These are phyloP conservation scores for Chaetomium tenue DNA, from an alignment of 495 filamentous ascomycete genomes.

Conservation along the genomic window DNA sequence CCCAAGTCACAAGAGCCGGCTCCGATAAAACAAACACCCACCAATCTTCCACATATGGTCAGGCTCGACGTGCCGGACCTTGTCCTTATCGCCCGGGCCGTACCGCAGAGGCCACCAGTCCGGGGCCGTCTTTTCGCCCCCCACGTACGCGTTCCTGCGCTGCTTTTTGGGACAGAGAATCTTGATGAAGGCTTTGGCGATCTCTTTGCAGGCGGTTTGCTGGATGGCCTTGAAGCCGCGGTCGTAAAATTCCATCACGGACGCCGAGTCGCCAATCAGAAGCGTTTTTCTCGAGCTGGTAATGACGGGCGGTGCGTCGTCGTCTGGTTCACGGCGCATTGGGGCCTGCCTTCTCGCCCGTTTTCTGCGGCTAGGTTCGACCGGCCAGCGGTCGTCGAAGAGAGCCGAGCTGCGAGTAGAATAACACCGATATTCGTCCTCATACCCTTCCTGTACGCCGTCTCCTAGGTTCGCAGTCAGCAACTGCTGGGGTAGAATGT, in stretches of 20 bases:
- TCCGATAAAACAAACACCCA: slow-evolving; percentile 33
- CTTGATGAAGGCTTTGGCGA: slow-evolving; percentile 80
- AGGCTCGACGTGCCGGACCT: slow-evolving; percentile 71
- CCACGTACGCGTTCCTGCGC: slow-evolving; percentile 76
- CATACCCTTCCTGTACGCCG: not conserved
- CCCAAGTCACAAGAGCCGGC: not conserved
- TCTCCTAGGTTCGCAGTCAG: slow-evolving; percentile 5
- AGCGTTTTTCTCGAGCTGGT: slow-evolving; percentile 39
- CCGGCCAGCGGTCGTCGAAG: not conserved
- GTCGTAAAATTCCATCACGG: slow-evolving; percentile 62
- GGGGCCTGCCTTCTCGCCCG: slow-evolving; percentile 33
- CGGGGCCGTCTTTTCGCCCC: slow-evolving; percentile 63
- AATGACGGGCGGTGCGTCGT: slow-evolving; percentile 30
- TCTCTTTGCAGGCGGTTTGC: slow-evolving; percentile 68
- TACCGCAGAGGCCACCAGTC: slow-evolving; percentile 76
- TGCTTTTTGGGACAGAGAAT: slow-evolving; percentile 85
- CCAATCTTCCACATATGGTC: slow-evolving; percentile 78
- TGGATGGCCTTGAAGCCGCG: slow-evolving; percentile 65
- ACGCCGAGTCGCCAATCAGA: slow-evolving; percentile 55
- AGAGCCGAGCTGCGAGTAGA: not conserved
- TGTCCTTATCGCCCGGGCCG: slow-evolving; percentile 38
- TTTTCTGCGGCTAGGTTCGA: slow-evolving; percentile 34
- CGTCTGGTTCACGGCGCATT: slow-evolving; percentile 31
- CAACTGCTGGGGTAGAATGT: not conserved
- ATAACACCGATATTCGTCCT: slow-evolving; percentile 4